Evolutionary conservation across 2,329 filamentous ascomycete species (phyloP).

Genomic region (Ceratocystis lukuohia): DNA sequence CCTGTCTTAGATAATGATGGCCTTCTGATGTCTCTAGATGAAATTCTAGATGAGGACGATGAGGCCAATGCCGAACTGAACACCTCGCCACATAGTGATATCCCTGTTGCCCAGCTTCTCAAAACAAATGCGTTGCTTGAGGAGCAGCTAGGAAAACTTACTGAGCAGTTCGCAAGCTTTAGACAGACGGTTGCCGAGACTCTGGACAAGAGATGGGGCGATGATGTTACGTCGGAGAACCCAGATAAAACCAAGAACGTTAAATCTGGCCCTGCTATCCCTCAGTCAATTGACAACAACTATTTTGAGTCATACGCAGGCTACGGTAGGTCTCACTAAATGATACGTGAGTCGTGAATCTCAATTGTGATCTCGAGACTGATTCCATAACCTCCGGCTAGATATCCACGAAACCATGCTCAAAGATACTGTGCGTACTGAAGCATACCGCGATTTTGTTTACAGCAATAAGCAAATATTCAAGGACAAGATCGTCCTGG

Average conservation of each 20-base stretch:
- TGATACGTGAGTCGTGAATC: no score
- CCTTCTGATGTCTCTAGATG: constrained; percentile 74
- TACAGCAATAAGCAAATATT: constrained; percentile 84
- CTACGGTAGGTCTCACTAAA: constrained; percentile 35
- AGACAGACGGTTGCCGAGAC: constrained; percentile 52
- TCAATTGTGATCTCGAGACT: background rate
- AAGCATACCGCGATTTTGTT: constrained; percentile 89
- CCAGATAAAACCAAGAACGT: constrained; percentile 23
- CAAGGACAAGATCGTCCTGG: constrained; percentile 71
- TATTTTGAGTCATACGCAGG: constrained; percentile 51
- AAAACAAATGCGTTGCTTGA: constrained; percentile 30
- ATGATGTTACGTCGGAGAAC: constrained; percentile 33
- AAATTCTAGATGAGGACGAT: constrained; percentile 43
- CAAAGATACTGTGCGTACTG: constrained; percentile 75
- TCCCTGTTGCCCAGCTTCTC: background rate
- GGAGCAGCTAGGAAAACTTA: constrained; percentile 44
- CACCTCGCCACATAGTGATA: background rate
- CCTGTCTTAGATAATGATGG: constrained; percentile 83
- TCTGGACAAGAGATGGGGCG: constrained; percentile 50
- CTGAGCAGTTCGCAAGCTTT: constrained; percentile 54
- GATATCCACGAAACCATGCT: constrained; percentile 95
- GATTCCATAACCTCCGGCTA: constrained; percentile 25
- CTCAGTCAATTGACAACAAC: constrained; percentile 31
- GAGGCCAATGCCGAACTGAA: constrained; percentile 23
- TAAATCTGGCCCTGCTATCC: constrained; percentile 15